Conservation (phyloP, 176 grass and related monocot species). For the Musa troglodytarum region DNA sequence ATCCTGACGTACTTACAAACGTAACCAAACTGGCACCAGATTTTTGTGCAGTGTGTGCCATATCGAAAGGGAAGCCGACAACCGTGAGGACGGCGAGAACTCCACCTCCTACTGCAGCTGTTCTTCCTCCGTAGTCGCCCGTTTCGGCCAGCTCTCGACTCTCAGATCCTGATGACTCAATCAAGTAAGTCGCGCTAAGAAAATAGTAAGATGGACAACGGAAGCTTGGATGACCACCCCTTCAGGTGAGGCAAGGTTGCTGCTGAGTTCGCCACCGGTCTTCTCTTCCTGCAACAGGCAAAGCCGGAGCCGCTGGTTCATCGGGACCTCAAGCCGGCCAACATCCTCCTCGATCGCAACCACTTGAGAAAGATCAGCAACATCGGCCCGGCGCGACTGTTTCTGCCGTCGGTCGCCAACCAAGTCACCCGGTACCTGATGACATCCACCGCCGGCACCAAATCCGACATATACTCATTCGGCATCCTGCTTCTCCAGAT, state of each 20-base stretch:
- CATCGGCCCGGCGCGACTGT: slow-evolving; percentile 71
- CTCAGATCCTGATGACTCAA: slow-evolving; percentile 14
- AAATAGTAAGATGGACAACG: slow-evolving; percentile 46
- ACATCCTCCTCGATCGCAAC: slow-evolving; percentile 93
- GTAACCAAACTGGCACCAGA: slow-evolving; percentile 56
- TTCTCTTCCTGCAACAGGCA: slow-evolving; percentile 84
- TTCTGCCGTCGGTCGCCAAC: slow-evolving; percentile 66
- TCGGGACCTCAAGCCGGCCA: slow-evolving; percentile 80
- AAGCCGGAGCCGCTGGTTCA: slow-evolving; percentile 92
- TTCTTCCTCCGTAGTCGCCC: background rate
- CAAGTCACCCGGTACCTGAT: slow-evolving; percentile 81
- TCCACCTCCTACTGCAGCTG: slow-evolving; percentile 15
- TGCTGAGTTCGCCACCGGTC: slow-evolving; percentile 60
- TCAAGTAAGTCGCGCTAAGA: slow-evolving; percentile 17
- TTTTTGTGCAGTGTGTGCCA: slow-evolving; percentile 74
- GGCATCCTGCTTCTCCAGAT: slow-evolving; percentile 89
- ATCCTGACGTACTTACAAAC: slow-evolving; percentile 61
- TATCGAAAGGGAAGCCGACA: slow-evolving; percentile 54
- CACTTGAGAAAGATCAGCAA: slow-evolving; percentile 97
- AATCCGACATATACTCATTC: slow-evolving; percentile 92
- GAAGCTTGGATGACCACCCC: slow-evolving; percentile 82
- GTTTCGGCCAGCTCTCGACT: background rate
- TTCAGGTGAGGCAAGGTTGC: slow-evolving; percentile 62
- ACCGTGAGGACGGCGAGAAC: slow-evolving; percentile 56
- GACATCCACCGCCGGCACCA: slow-evolving; percentile 76